Base-by-base conservation (phyloP, 75 land plant genomes). In the Selaginella moellendorffii region DNA sequence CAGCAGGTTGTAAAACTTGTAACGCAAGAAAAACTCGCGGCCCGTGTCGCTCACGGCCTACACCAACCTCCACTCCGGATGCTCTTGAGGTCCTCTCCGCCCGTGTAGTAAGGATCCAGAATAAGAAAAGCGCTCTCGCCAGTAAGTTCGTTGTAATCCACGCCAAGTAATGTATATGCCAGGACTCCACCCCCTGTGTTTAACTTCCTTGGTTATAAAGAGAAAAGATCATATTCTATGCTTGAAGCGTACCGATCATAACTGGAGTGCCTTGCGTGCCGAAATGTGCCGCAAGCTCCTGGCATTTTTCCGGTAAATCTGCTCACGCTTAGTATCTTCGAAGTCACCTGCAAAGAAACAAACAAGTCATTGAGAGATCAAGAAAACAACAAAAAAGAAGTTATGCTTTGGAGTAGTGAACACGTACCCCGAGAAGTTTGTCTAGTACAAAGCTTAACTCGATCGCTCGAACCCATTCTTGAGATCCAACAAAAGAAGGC, bases 121-220 rank as follows among this genome's bases (percentile, higher is more conserved):
- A 93, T 89, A 17, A 93, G 90, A 70, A 93, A 93, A 26, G 90
- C 90, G 72, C 90, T 83, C 54, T 93, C 98, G 10, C 98, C 98
- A 30, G 82, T 93, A 22, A 66, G 68, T 2, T 89, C 90, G 58
- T 89, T 83, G 72, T 78, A 88, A 62, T 93, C 87, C 19, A 93
- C 86, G 27, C 98, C 98, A 67, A 93, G 68, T 0, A 93, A 81
- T 2, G 98, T 93, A 61, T 93, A 88, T 63, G 98, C 98, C 69
- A 92, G 82, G 56, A 92, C 98, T 52, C 98, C 98, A 1, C 98
- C 98, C 62, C 98, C 98, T 88, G 83, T 63, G 82, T 24, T 5
- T 36, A 5, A 19, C 26, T 2, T 10, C 23, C 28, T 2, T 18
- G 2, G 25, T 27, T 12, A 62, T 62, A 19, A 19, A 67, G 46